Evolutionary conservation across 306 rosid genomes (phyloP), one percentile per base, ranked within the genome.

Genomic region (Purshia tridentata): DNA sequence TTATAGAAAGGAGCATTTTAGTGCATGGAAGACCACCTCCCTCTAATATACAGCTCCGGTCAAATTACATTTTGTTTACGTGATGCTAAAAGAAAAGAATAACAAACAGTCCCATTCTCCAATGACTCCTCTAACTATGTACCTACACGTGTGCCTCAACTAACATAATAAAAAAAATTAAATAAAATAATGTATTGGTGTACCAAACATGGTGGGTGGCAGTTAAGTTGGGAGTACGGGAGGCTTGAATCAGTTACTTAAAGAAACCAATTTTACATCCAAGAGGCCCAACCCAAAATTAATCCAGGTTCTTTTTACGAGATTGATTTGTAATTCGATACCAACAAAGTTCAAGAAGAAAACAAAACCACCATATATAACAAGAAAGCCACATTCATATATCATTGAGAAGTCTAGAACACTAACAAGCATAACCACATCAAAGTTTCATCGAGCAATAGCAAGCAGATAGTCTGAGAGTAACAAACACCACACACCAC

Each of bases 21-120:
- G 67, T 6, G 73, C 67, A 50, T 75, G 73, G 79, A 56, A 75
- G 68, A 67, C 79, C 67, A 67, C 73, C 73, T 67, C 35, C 35
- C 35, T 29, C 35, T 29, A 29, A 29, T 19, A 47, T 76, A 6
- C 8, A 9, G 7, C 6, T 44, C 51, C n/a, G 50, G 59, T 77
- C 81, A 64, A 64, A 52, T 15, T 9, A 59, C 53, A 35, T 61
- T 77, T 67, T 39, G 45, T 23, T 4, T 29, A 29, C 35, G 35
- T 29, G 35, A 29, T 29, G 35, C 35, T 29, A 29, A 29, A 29
- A 29, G 35, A 29, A 29, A 59, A 29, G 2, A 48, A 51, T 42
- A 65, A 74, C 65, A 65, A 52, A 44, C 4, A n/a, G 15, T 5
- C 18, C 51, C 48, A 5, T n/a, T 39, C 56, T 40, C 72, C 65